These are phyloP conservation scores for Pittosporum tobira DNA, from an alignment of 129 eudicot genomes.

Conservation along the genomic window DNA sequence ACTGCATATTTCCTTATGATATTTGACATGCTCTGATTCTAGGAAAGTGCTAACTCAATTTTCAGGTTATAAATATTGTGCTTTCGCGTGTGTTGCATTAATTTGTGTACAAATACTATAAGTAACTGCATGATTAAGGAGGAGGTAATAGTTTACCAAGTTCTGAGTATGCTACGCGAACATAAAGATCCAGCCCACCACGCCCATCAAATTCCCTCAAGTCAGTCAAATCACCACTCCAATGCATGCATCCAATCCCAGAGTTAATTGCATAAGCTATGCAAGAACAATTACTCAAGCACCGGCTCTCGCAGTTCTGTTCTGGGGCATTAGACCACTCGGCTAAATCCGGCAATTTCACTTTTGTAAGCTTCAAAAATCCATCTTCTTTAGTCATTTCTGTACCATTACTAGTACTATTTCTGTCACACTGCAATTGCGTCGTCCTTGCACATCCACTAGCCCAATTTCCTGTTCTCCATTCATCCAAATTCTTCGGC, in stretches of 20 bases:
- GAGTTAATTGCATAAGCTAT: constrained; percentile 17
- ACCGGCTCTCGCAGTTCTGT: constrained; percentile 16
- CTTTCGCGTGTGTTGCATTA: no score
- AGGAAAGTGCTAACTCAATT: neutral
- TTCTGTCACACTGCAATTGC: constrained; percentile 5
- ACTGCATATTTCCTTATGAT: neutral
- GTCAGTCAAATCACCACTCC: constrained; percentile 28
- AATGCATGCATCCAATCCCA: constrained; percentile 26
- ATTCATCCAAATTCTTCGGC: constrained; percentile 9
- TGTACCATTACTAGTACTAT: neutral
- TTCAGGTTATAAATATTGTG: neutral
- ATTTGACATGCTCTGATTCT: neutral
- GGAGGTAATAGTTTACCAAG: constrained; percentile 11
- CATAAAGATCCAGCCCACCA: constrained; percentile 23
- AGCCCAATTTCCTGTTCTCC: constrained; percentile 18
- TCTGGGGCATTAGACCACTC: neutral
- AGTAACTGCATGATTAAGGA: neutral
- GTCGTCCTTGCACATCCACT: constrained; percentile 18
- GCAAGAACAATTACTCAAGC: constrained; percentile 34
- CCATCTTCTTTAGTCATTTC: constrained; percentile 6
- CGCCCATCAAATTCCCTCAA: constrained; percentile 1
- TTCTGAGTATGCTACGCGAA: constrained; percentile 29
- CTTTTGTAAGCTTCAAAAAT: constrained; percentile 7
- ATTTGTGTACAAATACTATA: no score
- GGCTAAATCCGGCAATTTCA: constrained; percentile 17